Evolutionary conservation across 805 yeast genomes (phyloP).

Genomic region (Metschnikowia lunata): DNA sequence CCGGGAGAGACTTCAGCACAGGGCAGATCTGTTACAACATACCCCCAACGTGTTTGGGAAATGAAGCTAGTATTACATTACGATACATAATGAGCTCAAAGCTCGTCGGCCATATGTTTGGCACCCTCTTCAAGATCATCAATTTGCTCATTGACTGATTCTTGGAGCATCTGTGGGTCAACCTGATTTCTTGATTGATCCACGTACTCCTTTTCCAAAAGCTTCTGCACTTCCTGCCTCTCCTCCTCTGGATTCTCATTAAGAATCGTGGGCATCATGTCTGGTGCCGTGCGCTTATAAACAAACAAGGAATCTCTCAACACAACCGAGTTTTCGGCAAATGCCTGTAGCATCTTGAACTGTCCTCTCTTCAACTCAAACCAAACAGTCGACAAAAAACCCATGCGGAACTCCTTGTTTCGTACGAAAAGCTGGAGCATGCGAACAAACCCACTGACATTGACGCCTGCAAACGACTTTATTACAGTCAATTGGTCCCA

Average conservation of each 20-base stretch:
- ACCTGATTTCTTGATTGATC: conserved; percentile 9
- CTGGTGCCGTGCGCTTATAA: conserved; percentile 22
- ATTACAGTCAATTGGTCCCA: conserved; percentile 22
- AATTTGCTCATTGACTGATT: conserved; percentile 22
- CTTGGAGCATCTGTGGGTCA: conserved; percentile 16
- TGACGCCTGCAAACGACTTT: conserved; percentile 20
- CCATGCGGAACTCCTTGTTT: neutral
- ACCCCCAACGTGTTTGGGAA: conserved; percentile 1
- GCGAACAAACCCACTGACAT: conserved; percentile 3
- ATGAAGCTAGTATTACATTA: neutral
- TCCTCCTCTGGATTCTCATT: conserved; percentile 2
- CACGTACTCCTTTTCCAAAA: conserved; percentile 8
- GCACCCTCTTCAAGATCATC: conserved; percentile 16
- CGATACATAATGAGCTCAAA: conserved; percentile 1
- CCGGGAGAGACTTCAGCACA: conserved; percentile 20
- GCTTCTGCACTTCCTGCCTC: conserved; percentile 3
- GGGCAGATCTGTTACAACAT: conserved; percentile 4
- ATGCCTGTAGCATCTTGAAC: conserved; percentile 1
- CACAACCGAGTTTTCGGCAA: conserved; percentile 3
- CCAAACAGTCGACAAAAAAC: conserved; percentile 3
- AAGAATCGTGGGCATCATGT: conserved; percentile 9
- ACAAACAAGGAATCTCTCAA: conserved; percentile 25
- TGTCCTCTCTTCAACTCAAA: conserved; percentile 7
- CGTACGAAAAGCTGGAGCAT: conserved; percentile 1
- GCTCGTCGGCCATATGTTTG: conserved; percentile 6